Conservation (phyloP, 495 filamentous ascomycete species). For the Talaromyces ruber region DNA sequence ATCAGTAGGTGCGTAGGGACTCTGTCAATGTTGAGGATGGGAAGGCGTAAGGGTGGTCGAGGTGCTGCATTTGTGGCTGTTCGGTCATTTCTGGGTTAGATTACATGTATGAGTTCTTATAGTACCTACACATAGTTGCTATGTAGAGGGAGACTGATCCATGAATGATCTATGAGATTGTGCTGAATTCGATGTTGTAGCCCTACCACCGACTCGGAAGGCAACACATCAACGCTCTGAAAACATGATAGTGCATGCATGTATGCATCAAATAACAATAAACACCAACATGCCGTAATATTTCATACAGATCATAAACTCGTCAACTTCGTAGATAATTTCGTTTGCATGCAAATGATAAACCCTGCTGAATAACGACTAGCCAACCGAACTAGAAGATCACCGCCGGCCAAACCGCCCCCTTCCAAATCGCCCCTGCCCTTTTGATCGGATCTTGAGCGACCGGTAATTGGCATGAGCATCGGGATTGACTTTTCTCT, state of each 20-base stretch:
- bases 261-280: not conserved
- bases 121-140: not conserved
- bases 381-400: not conserved
- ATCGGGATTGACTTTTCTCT: conserved; percentile 60
- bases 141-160: not conserved
- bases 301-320: not conserved
- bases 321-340: not conserved
- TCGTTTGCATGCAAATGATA: not conserved
- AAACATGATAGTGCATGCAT: not conserved
- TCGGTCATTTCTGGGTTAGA: not conserved
- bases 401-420: conserved; percentile 7
- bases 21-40: not conserved
- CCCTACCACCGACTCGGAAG: not conserved
- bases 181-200: not conserved
- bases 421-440: not conserved
- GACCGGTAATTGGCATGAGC: conserved; percentile 40
- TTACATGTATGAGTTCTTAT: not conserved
- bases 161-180: not conserved
- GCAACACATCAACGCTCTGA: not conserved
- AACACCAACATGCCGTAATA: not conserved
- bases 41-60: not conserved
- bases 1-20: not conserved
- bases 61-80: not conserved
- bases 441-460: conserved; percentile 7
- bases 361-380: not conserved